phyloP scores from a whole-genome alignment of 106 monocot genomes.

The Gastrodia elata region DNA sequence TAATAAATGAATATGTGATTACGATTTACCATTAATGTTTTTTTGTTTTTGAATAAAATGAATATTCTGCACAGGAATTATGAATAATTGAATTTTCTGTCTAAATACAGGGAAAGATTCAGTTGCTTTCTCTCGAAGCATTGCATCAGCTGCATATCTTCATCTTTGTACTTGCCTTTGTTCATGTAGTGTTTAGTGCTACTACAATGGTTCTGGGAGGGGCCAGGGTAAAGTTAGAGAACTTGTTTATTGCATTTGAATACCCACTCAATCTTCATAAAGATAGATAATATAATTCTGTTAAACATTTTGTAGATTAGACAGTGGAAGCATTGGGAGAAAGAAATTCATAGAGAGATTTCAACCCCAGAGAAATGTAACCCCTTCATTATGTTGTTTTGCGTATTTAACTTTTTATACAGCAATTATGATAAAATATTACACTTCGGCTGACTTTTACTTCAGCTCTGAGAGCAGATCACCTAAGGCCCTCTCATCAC shows the following conservation, averaged over 20 bases:
- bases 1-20: neutral
- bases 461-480: neutral
- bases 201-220: conserved; percentile 33
- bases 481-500: neutral
- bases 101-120: conserved; percentile 24
- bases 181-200: conserved; percentile 24
- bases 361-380: conserved; percentile 8
- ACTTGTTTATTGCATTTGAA: neutral
- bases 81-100: neutral
- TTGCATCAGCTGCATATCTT: conserved; percentile 43
- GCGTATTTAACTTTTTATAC: neutral
- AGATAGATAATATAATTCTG: conserved; percentile 1
- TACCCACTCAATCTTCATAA: neutral
- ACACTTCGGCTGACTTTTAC: neutral
- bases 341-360: conserved; percentile 11
- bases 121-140: conserved; percentile 28
- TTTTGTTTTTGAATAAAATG: neutral
- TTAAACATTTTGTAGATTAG: conserved; percentile 8
- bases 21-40: neutral
- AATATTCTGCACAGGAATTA: neutral
- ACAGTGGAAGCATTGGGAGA: conserved; percentile 11
- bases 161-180: conserved; percentile 37
- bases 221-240: conserved; percentile 16
- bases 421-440: neutral
- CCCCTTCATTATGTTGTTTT: neutral